Conservation (phyloP, 148 eudicot genomes). For the Pouteria glomerata region DNA sequence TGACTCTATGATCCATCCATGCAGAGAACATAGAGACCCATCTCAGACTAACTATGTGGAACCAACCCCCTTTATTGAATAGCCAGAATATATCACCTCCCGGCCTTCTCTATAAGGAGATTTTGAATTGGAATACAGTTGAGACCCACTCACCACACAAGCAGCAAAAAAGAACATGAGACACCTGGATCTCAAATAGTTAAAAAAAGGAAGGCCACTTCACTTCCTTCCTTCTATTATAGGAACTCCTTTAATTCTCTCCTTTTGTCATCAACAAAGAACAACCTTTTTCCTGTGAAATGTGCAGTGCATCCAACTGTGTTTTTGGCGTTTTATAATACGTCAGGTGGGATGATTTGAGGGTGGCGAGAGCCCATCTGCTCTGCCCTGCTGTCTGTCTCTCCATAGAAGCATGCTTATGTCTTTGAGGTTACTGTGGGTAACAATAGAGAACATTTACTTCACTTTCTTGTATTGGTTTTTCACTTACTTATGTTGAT, state of each 20-base stretch:
- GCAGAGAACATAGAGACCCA: slow-evolving; percentile 5
- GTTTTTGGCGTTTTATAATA: slow-evolving; percentile 20
- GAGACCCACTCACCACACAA: slow-evolving; percentile 14
- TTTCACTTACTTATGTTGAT: background rate
- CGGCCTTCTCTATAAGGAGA: no score
- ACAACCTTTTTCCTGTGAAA: slow-evolving; percentile 15
- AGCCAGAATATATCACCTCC: no score
- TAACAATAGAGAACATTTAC: background rate
- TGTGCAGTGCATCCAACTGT: slow-evolving; percentile 24
- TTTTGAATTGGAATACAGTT: slow-evolving; percentile 22
- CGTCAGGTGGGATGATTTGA: slow-evolving; percentile 3
- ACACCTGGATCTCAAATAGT: slow-evolving; percentile 9
- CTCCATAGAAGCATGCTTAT: slow-evolving; percentile 15
- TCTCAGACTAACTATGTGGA: background rate
- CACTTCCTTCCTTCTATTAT: slow-evolving; percentile 6
- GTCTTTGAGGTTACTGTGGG: slow-evolving; percentile 16
- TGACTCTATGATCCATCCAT: background rate
- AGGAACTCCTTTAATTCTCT: slow-evolving; percentile 5
- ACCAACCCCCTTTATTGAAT: no score
- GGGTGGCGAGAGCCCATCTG: slow-evolving; percentile 17
- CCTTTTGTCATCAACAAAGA: background rate
- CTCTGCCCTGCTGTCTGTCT: slow-evolving; percentile 4
- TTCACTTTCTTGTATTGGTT: background rate
- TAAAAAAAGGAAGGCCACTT: background rate
- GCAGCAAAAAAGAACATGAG: slow-evolving; percentile 18